These are phyloP conservation scores for Moelleriella libera DNA, from an alignment of 2,329 filamentous ascomycete species.

Conservation along the genomic window DNA sequence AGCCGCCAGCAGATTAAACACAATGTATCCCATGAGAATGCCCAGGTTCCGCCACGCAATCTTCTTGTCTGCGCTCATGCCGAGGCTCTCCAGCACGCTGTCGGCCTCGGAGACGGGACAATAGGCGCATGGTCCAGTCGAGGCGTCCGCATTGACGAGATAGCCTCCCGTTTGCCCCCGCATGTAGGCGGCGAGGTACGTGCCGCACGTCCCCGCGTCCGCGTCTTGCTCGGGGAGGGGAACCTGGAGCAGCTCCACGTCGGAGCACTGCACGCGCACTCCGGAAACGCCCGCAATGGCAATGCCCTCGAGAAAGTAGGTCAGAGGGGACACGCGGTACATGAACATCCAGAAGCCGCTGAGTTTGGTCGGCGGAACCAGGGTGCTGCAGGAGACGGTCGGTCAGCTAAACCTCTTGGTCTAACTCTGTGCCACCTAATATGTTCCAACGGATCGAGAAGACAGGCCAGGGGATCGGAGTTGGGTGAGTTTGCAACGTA, in stretches of 20 bases:
- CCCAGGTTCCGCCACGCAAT: conserved; percentile 1
- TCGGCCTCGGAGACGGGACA: conserved; percentile 1
- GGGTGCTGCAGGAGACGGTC: background rate
- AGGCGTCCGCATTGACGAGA: conserved; percentile 1
- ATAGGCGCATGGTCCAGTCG: background rate
- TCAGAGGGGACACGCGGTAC: conserved; percentile 11
- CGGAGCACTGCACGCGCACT: conserved; percentile 4
- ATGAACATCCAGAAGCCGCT: conserved; percentile 9
- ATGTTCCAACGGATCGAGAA: background rate
- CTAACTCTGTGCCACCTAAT: background rate
- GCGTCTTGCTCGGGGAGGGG: conserved; percentile 1
- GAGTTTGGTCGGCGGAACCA: conserved; percentile 4
- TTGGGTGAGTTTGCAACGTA: background rate
- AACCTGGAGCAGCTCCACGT: conserved; percentile 6
- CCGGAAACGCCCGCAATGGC: conserved; percentile 4
- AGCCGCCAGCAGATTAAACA: background rate
- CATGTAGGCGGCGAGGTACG: conserved; percentile 6
- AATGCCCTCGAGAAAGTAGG: conserved; percentile 9
- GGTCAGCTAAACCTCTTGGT: background rate
- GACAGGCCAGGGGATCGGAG: too few relatives aligned
- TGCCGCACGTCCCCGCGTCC: conserved; percentile 4
- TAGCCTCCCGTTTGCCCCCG: conserved; percentile 5
- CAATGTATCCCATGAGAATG: background rate
- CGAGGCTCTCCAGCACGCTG: background rate
- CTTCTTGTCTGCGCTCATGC: background rate